These are phyloP conservation scores for Wickerhamomyces rabaulensis DNA, from an alignment of 805 yeast genomes.

Conservation along the genomic window DNA sequence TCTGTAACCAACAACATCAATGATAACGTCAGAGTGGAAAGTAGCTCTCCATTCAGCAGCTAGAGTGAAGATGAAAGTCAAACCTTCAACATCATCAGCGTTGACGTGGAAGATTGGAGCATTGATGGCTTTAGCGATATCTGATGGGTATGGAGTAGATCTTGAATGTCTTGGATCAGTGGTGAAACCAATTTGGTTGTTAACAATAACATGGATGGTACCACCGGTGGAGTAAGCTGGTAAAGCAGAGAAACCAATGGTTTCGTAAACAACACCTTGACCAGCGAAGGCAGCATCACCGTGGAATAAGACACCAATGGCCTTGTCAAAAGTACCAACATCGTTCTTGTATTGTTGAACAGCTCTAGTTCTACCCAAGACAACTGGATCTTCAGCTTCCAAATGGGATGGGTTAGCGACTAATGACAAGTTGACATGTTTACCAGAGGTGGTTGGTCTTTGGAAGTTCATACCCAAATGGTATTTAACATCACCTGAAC, in stretches of 20 bases:
- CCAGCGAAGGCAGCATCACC: conserved; percentile 99
- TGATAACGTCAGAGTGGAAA: conserved; percentile 93
- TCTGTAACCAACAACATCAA: conserved; percentile 97
- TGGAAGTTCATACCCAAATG: conserved; percentile 99
- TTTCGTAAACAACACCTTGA: conserved; percentile 98
- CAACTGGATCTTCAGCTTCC: conserved; percentile 99
- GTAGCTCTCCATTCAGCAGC: conserved; percentile 99
- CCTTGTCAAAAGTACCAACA: conserved; percentile 75
- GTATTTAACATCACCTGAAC: conserved; percentile 98
- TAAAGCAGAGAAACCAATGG: conserved; percentile 88
- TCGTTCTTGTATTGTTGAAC: conserved; percentile 89
- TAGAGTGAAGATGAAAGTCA: conserved; percentile 83
- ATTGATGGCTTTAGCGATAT: conserved; percentile 91
- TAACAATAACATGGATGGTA: conserved; percentile 91
- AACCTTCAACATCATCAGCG: conserved; percentile 95
- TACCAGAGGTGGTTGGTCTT: conserved; percentile 98
- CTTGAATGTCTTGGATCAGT: conserved; percentile 97
- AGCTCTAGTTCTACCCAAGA: conserved; percentile 96
- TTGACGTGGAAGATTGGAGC: conserved; percentile 99
- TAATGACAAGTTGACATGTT: conserved; percentile 87
- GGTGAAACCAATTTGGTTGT: conserved; percentile 99
- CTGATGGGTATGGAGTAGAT: conserved; percentile 97
- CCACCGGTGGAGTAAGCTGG: conserved; percentile 99
- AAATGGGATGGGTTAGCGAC: conserved; percentile 99
- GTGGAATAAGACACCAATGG: conserved; percentile 87